Base-by-base conservation (phyloP, 495 filamentous ascomycete genomes). In the Neurospora sp. region DNA sequence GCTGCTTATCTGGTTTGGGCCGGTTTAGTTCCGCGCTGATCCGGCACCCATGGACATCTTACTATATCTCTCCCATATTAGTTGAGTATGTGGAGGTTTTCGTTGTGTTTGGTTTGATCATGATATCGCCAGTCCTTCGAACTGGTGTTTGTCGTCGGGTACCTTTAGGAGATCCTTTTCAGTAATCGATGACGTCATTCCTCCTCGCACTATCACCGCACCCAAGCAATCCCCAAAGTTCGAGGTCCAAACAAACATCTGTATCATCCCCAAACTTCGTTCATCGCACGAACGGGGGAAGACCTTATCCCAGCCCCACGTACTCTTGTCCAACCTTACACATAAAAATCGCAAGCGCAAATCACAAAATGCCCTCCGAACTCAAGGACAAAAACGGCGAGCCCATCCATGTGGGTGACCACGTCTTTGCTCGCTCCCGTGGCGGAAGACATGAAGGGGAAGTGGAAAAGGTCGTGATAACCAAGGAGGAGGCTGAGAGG, bases 381-480 rank as follows among this genome's bases (percentile, higher is more conserved):
- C 31, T 81, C 41, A 78, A 80, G 27, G 83, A 83, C 70, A 84
- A 84, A 66, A 75, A 79, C 14, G 76, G 72, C 23, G 75, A 82
- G 72, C 69, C 77, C 23, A 84, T 84, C 72, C n/a, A 80, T 16
- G 79, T 77, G 62, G 82, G 83, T 16, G 82, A 83, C 62, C 73
- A 74, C 5, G 81, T 84, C 10, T 83, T 77, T 75, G 80, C 80
- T 8, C 79, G 77, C 27, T 75, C 76, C 5, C 74, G 80, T 23
- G 80, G 83, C 18, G 82, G 80, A 14, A 78, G 78, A 71, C 78
- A 75, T 31, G 79, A 83, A 54, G 82, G 83, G 10, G 75, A 81
- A 39, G 83, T 84, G 38, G 80, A 86, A 16, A 78, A 82, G 44
- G 74, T 86, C 4, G 82, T 84, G 2, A 76, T 73, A 5, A 78